phyloP scores from a whole-genome alignment of 2,329 filamentous ascomycete genomes.

The Fusarium guadeloupense region DNA sequence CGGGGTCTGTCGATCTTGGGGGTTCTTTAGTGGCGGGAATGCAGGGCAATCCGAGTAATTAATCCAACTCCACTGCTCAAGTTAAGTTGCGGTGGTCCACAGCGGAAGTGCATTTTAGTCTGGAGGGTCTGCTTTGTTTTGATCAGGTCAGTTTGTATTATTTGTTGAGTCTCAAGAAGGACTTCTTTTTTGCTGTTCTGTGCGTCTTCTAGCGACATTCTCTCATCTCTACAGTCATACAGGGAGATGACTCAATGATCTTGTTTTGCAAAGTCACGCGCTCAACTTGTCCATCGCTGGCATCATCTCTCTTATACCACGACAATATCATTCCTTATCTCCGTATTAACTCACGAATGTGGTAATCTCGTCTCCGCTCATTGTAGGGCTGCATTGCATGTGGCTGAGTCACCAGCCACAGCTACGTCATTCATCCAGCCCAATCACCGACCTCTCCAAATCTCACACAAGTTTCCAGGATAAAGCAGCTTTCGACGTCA shows the following conservation, averaged over 20 bases:
- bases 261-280: too few relatives aligned
- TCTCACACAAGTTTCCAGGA: conserved; percentile 16
- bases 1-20: conserved; percentile 1
- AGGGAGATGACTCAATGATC: too few relatives aligned
- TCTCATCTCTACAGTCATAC: too few relatives aligned
- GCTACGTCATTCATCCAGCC: conserved; percentile 24
- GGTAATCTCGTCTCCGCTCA: too few relatives aligned
- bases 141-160: background rate
- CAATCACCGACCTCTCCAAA: background rate
- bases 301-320: too few relatives aligned
- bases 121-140: background rate
- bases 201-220: too few relatives aligned
- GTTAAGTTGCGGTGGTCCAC: conserved; percentile 12
- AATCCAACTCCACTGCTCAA: background rate
- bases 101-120: conserved; percentile 14
- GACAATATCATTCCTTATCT: too few relatives aligned
- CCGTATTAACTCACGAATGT: too few relatives aligned
- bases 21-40: background rate
- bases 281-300: too few relatives aligned
- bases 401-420: conserved; percentile 31
- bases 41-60: background rate
- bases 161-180: background rate
- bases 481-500: conserved; percentile 25
- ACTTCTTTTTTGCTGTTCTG: too few relatives aligned
- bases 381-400: background rate